A percentile compares a stretch with the other conserved stretches of the same genome.
phyloP scores from a whole-genome alignment of 2,329 filamentous ascomycete species.

The Phialocephala subalpina region DNA sequence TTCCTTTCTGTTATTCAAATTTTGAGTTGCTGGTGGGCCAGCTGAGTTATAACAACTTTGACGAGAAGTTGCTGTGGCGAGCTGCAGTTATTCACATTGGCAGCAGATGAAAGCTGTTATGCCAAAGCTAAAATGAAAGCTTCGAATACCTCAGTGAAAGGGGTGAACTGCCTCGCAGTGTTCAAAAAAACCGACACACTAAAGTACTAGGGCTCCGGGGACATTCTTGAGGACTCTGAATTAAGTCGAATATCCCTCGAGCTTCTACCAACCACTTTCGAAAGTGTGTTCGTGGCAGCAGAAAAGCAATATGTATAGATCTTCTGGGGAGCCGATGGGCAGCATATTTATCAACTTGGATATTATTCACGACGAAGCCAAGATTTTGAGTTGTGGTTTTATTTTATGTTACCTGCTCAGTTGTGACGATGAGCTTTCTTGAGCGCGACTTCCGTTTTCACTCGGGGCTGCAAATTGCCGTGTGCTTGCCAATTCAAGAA shows the following conservation, averaged over 20 bases:
- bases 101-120: neutral
- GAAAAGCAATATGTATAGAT: neutral
- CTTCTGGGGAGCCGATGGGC: neutral
- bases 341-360: neutral
- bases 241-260: too few relatives aligned
- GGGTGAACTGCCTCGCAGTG: too few relatives aligned
- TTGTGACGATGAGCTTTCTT: neutral
- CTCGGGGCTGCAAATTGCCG: neutral
- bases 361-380: neutral
- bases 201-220: too few relatives aligned
- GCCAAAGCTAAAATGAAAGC: neutral
- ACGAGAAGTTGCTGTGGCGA: neutral
- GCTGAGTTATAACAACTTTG: neutral
- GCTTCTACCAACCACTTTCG: too few relatives aligned
- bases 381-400: neutral
- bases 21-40: too few relatives aligned
- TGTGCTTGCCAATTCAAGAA: conserved; percentile 4
- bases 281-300: too few relatives aligned
- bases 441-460: conserved; percentile 11
- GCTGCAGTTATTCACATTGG: neutral
- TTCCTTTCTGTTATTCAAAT: too few relatives aligned
- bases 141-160: too few relatives aligned
- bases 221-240: too few relatives aligned
- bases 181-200: too few relatives aligned
- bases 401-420: neutral